Base-by-base conservation (phyloP, 139 green algal species). In the Nannochloris sp. region DNA sequence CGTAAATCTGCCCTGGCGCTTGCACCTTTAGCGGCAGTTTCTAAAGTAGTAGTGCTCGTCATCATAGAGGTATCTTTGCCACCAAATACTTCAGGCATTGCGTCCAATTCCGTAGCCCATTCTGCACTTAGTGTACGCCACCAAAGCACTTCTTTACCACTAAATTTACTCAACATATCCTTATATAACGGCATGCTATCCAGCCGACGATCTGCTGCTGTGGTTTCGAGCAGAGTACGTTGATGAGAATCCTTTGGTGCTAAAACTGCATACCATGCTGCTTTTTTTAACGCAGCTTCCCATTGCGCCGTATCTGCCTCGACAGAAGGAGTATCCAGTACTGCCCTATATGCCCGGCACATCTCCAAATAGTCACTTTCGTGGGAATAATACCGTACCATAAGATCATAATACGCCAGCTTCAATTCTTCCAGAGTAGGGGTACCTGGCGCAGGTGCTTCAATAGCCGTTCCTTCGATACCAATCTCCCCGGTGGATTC, bases 321-420 rank as follows among this genome's bases (percentile, higher is more conserved):
- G 7, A 83, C 67, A 13, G 23, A 60, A 4, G 77, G 71, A 27
- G 70, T 77, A 68, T 89, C 81, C 30, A 87, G 87, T 24, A 88
- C 77, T 23, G 82, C 73, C 3, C 70, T 71, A 71, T 94, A 93
- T 38, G 75, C 86, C 46, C 90, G 82, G 68, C 81, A 86, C n/a
- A 97, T 81, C 73, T 99, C 93, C 32, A 98, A 77, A 82, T 96
- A 97, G 73, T 95, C 84, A 64, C 89, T 80, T 48, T 79, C 65
- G 72, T 96, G 81, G 12, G 37, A 35, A 81, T 97, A 67, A 77
- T 94, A 98, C 19, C 78, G 76, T 56, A 97, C 88, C 78, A 98
- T 88, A 37, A 90, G 83, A 46, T 82, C 36, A 74, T 98, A 98
- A 77, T 96, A 99, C n/a, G 61, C 69, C 24, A 95, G 67, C 80